Evolutionary conservation across 2,329 filamentous ascomycete genomes (phyloP).

Genomic region (Endoconidiophora polonica): DNA sequence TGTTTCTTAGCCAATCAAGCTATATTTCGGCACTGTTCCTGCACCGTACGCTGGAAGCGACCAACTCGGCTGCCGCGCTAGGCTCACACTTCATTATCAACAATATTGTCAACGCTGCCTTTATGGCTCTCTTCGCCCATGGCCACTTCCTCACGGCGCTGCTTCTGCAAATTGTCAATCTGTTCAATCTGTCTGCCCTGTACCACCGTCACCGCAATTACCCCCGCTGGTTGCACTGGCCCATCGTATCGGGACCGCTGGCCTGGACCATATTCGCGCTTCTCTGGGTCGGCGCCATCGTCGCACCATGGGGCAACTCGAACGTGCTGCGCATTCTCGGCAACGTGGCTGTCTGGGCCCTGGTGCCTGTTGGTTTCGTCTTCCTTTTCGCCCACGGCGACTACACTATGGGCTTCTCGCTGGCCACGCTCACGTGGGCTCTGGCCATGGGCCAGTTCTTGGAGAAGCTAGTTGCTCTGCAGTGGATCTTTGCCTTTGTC

Average conservation of each 20-base stretch:
- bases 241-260: conserved; percentile 60
- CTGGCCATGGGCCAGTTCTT: conserved; percentile 66
- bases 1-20: conserved; percentile 58
- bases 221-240: conserved; percentile 58
- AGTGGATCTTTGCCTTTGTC: conserved; percentile 84
- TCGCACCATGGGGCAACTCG: conserved; percentile 49
- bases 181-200: conserved; percentile 59
- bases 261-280: conserved; percentile 73
- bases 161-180: conserved; percentile 61
- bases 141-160: conserved; percentile 61
- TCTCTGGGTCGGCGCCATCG: conserved; percentile 78
- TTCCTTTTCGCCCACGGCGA: conserved; percentile 61
- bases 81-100: conserved; percentile 73
- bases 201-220: conserved; percentile 67
- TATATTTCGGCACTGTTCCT: conserved; percentile 68
- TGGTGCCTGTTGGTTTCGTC: conserved; percentile 59
- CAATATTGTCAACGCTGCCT: conserved; percentile 69
- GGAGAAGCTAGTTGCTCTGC: conserved; percentile 56
- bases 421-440: conserved; percentile 56
- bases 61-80: conserved; percentile 59
- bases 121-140: conserved; percentile 69
- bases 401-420: conserved; percentile 62
- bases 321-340: conserved; percentile 62
- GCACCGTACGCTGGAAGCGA: conserved; percentile 34
- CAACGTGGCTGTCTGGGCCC: conserved; percentile 77